These are phyloP conservation scores for Patellifolia procumbens DNA, from an alignment of 179 eudicot species.

Conservation along the genomic window DNA sequence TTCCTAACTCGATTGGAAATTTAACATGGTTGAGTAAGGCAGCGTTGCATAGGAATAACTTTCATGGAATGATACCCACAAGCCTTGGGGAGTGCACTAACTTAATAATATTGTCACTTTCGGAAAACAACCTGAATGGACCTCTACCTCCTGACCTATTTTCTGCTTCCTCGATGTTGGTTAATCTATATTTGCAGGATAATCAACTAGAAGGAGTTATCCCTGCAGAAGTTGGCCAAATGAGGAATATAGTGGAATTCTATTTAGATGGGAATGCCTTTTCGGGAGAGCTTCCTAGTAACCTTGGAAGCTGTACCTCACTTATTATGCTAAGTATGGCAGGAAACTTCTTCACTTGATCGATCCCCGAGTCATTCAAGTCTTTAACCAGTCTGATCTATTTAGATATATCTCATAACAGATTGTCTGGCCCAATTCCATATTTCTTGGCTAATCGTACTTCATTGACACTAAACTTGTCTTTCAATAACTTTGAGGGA, in stretches of 20 bases:
- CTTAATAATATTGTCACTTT: background rate
- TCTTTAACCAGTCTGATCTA: conserved; percentile 8
- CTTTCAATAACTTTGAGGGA: conserved; percentile 26
- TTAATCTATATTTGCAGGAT: background rate
- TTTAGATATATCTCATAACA: conserved; percentile 14
- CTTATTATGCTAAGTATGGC: conserved; percentile 2
- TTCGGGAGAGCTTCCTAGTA: conserved; percentile 19
- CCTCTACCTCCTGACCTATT: background rate
- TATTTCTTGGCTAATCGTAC: conserved; percentile 11
- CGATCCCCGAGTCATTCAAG: conserved; percentile 13
- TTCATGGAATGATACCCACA: conserved; percentile 12
- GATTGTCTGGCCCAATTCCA: conserved; percentile 23
- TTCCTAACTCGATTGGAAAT: conserved; percentile 16
- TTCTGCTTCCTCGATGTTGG: background rate
- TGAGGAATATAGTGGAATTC: background rate
- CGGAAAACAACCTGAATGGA: conserved; percentile 12
- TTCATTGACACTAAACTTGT: conserved; percentile 17
- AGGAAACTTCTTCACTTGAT: conserved; percentile 19
- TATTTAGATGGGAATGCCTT: background rate
- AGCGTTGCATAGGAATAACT: background rate
- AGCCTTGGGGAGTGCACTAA: background rate
- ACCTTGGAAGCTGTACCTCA: conserved; percentile 12
- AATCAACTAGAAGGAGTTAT: conserved; percentile 17
- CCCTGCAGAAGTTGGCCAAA: background rate
- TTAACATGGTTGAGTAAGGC: conserved; percentile 1